Conservation (phyloP, 2,329 filamentous ascomycete species). For the Lasiodiplodia theobromae region DNA sequence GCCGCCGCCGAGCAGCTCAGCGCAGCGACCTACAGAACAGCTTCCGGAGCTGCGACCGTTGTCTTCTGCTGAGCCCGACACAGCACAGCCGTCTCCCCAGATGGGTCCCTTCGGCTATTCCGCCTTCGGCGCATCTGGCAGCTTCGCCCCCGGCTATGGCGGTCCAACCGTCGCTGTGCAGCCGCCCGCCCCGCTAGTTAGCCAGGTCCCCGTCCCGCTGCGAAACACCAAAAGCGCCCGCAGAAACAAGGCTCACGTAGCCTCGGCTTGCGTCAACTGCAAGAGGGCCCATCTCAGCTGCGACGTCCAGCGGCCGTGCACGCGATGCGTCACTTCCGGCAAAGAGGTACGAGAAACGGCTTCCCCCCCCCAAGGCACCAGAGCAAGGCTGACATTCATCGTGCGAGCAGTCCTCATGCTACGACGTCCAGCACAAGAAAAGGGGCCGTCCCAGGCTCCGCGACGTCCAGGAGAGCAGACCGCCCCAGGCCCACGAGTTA, state of each 20-base stretch:
- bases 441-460: constrained; percentile 78
- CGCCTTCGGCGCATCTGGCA: constrained; percentile 17
- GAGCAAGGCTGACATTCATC: constrained; percentile 6
- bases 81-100: constrained; percentile 22
- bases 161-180: constrained; percentile 22
- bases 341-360: constrained; percentile 61
- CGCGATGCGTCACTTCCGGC: constrained; percentile 77
- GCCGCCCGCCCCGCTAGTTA: constrained; percentile 17
- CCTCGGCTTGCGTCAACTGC: constrained; percentile 84
- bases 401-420: constrained; percentile 69
- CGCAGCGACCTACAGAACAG: not conserved
- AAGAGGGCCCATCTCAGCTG: constrained; percentile 79
- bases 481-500: constrained; percentile 35
- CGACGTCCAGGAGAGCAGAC: constrained; percentile 67
- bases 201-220: constrained; percentile 14
- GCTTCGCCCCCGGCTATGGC: constrained; percentile 22
- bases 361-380: not conserved
- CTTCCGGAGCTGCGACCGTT: constrained; percentile 16
- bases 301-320: constrained; percentile 76
- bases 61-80: constrained; percentile 19
- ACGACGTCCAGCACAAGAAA: constrained; percentile 88
- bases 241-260: constrained; percentile 78
- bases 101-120: constrained; percentile 29
- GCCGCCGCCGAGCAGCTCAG: constrained; percentile 23
- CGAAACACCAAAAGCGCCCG: constrained; percentile 45